Base-by-base conservation (phyloP, 164 flowering plant genomes). In the Hamamelis virginiana region DNA sequence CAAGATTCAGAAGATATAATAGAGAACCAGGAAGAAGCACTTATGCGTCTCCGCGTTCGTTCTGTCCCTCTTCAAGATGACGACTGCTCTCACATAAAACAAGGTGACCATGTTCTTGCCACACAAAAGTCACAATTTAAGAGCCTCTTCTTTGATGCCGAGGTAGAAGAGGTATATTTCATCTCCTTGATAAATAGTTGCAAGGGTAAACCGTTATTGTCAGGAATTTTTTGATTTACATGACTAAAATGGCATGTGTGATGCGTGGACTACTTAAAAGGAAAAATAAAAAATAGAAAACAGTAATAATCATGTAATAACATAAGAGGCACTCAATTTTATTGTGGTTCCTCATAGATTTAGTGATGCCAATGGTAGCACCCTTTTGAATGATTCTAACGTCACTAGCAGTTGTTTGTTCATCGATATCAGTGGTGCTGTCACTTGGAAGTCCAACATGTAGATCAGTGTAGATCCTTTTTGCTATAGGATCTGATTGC, bases 81-180 rank as follows among this genome's bases (percentile, higher is more conserved):
- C 51, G 85, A 80, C 8, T 84, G 85, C 70, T 55, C 65, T 18
- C 52, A 56, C 66, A 74, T 81, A 1, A 38, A 75, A 45, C 75
- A 80, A 78, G 85, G 83, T 26, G 70, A 72, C 18, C 80, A 50
- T 72, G 79, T 84, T 66, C 82, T 81, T 68, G 83, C 79, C 3
- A 50, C 59, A 59, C 57, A 64, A 8, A 67, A 68, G 59, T 71
- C 66, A n/a, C 65, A 65, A 25, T 43, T 6, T 69, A 55, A 62
- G 72, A 59, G 47, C 33, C 72, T 76, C 58, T 78, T 74, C 68
- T 80, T 71, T 72, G 85, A 84, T 76, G 83, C 85, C 8, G 65
- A 70, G 71, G 82, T 81, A 58, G 83, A 77, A 71, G 67, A 81
- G 87, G 87, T 84, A 75, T 4, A 13, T 9, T 62, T 55, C 44